Base-by-base conservation (phyloP, 2,329 filamentous ascomycete species). In the Stromatinia cepivora region DNA sequence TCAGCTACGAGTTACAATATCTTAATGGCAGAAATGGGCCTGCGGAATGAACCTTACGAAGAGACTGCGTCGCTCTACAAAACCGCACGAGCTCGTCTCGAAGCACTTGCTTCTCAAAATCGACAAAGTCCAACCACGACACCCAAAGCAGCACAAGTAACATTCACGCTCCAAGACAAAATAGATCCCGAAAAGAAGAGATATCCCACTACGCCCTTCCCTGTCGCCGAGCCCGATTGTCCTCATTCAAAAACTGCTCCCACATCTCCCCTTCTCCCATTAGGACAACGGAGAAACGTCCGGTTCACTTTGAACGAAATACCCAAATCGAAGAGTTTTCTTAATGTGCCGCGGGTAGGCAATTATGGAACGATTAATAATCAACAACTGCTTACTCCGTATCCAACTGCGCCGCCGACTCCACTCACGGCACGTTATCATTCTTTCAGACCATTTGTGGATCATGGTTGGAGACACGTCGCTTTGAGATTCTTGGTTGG, bases 21-120 rank as follows among this genome's bases (percentile, higher is more conserved):
- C 3, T 62, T 74, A 15, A 71, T 73, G 68, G 13, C 22, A 0
- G 46, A 66, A 28, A 54, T 73, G 6, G n/a, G 52, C 15, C 28
- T 69, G 1, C 17, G 52, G 11, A 54, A 66, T 10, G 68, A 71
- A 46, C 48, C 61, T 8, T 70, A 71, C 25, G 61, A 54, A 57
- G 64, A 59, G 22, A 67, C 50, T 11, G 56, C 50, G 31, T 52
- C 39, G 25, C 56, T 66, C 9, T 70, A 45, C 57, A 69, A 52
- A 36, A 69, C 67, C 2, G 67, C 67, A 25, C 59, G 59, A 39
- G 34, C 59, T n/a, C 61, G 61, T 10, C 61, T 69, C 7, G 67
- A 50, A 7, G 52, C 53, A 25, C 61, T 66, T 2, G 61, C 67
- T 20, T 45, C 28, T 2, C 42, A 25, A 25, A 69, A 66, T 20